Evolutionary conservation across 1,139 yeast species (phyloP), one percentile per base, ranked within the genome.

Genomic region (Candida tetrigidarum): DNA sequence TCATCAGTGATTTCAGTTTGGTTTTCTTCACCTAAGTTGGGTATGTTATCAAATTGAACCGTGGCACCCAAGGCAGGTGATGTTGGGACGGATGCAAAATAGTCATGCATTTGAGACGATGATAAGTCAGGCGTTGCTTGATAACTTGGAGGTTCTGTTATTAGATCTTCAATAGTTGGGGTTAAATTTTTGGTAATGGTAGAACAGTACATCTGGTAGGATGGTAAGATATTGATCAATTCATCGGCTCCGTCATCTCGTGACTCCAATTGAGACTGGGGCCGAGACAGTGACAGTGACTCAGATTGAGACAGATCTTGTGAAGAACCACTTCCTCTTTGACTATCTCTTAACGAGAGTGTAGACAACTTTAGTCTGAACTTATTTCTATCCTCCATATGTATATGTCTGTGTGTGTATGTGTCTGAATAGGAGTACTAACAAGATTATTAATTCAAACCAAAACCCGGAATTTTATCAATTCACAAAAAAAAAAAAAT

Each of bases 181-280:
- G 67, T 64, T 41, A 71, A 55, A 43, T 60, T 63, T 45, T 68
- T 69, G 26, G 74, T 67, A 29, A 72, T 63, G 1, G 75, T 71
- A 15, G 71, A 64, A 47, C 67, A 68, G 49, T 65, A 70, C 63
- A 72, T 67, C 45, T 71, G 76, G 50, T 72, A 72, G 5, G 76
- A 70, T 1, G 78, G 78, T 23, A 72, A 61, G 37, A 71, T 71
- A 47, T 66, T 71, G 52, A 73, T 54, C 42, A 70, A 56, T 38
- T 61, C 61, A 23, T 61, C 42, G 3, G 43, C 69, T 29, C 59
- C 65, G n/a, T 58, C 57, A 6, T 51, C 55, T 19, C 46, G 50
- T 19, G 11, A 22, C 34, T 23, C n/a, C 30, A 39, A 19, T 7
- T 23, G 27, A 22, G 39, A 19, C 4, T 23, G 36, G 6, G 38